Percentiles rank a stretch among this genome's conserved stretches.
Evolutionary conservation across 768 basidiomycete genomes (phyloP).

Genomic region (Mrakia gelida): DNA sequence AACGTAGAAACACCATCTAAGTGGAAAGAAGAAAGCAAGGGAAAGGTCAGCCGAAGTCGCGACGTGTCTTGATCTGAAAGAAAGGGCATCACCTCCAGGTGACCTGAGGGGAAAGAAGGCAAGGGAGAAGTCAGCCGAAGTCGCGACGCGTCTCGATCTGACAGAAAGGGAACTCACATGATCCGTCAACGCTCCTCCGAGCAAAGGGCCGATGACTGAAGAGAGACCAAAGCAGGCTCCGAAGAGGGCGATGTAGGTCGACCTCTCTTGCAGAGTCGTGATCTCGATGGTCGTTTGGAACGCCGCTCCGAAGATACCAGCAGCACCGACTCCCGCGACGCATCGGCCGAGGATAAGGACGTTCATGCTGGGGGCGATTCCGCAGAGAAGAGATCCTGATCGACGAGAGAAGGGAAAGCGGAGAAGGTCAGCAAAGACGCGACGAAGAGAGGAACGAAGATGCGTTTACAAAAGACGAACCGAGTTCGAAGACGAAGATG

Average conservation of each 20-base stretch:
- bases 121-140: too few relatives aligned
- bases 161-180: conserved; percentile 35
- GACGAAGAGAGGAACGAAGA: not conserved
- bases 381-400: conserved; percentile 41
- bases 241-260: conserved; percentile 40
- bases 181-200: conserved; percentile 52
- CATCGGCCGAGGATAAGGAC: conserved; percentile 36
- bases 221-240: conserved; percentile 48
- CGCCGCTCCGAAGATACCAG: conserved; percentile 30
- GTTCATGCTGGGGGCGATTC: conserved; percentile 37
- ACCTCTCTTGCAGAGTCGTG: conserved; percentile 31
- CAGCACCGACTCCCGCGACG: conserved; percentile 18
- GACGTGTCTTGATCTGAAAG: too few relatives aligned
- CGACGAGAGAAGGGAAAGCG: too few relatives aligned
- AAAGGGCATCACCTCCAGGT: too few relatives aligned
- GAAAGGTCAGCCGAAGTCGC: not conserved
- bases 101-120: not conserved
- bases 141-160: too few relatives aligned
- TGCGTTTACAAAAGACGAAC: not conserved
- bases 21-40: too few relatives aligned
- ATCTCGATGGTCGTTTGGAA: conserved; percentile 37
- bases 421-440: not conserved
- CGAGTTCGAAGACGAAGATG: conserved; percentile 45
- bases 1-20: conserved; percentile 23
- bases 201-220: conserved; percentile 51